phyloP scores from a whole-genome alignment of 257 asterid genomes.

The Salvia rosmarinus region DNA sequence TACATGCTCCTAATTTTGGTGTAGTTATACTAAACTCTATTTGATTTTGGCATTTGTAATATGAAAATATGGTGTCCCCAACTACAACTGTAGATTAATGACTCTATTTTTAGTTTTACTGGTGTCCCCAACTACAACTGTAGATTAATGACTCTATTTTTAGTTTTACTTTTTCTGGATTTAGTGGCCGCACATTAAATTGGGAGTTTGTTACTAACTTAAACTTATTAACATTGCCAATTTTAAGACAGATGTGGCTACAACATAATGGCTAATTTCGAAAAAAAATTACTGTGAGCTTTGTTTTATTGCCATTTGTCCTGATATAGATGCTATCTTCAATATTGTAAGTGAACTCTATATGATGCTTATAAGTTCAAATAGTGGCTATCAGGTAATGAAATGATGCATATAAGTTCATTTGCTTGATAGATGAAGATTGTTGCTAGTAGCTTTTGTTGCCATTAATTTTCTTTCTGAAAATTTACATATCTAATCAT shows the following conservation, averaged over 20 bases:
- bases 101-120: background rate
- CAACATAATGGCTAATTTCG: background rate
- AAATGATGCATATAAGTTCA: background rate
- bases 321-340: background rate
- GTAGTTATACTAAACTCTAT: background rate
- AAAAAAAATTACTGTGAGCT: too few species aligned
- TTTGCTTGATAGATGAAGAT: too few species aligned
- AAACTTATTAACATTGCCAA: background rate
- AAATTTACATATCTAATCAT: background rate
- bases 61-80: background rate
- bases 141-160: background rate
- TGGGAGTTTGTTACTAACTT: background rate
- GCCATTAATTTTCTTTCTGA: background rate
- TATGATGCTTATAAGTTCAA: background rate
- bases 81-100: background rate
- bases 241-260: background rate
- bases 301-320: background rate
- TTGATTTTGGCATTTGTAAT: background rate
- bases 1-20: background rate
- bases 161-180: background rate
- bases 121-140: background rate
- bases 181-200: background rate
- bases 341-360: background rate
- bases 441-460: slow-evolving; percentile 24
- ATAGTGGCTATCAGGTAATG: too few species aligned